These are phyloP conservation scores for Phaffia australis DNA, from an alignment of 768 basidiomycete genomes.

Conservation along the genomic window DNA sequence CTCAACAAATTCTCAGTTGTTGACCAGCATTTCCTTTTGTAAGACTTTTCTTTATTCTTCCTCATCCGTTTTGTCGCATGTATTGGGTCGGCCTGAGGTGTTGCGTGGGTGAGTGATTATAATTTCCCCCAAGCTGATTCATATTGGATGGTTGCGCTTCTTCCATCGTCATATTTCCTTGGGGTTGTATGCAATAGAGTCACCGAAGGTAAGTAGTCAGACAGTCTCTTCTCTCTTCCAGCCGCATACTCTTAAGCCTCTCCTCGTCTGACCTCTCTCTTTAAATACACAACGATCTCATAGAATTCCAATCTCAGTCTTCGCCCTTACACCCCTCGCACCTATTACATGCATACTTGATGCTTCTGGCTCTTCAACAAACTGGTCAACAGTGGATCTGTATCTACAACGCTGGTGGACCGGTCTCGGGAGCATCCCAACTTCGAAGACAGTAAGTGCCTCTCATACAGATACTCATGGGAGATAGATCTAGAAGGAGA, in stretches of 20 bases:
- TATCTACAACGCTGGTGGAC: constrained; percentile 24
- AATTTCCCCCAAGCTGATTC: neutral
- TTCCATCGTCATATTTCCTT: neutral
- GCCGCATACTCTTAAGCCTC: neutral
- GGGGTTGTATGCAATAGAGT: neutral
- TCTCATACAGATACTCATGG: neutral
- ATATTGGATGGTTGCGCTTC: neutral
- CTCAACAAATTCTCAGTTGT: constrained; percentile 26
- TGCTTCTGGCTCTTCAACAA: constrained; percentile 19
- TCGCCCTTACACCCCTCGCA: constrained; percentile 23
- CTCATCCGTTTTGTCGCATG: constrained; percentile 2
- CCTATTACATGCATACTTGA: constrained; percentile 24
- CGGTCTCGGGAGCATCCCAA: constrained; percentile 17
- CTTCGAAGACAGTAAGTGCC: constrained; percentile 17
- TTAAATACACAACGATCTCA: neutral
- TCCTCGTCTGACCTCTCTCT: neutral
- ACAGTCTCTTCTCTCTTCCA: neutral
- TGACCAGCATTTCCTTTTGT: neutral
- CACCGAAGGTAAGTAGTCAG: neutral
- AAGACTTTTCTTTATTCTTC: constrained; percentile 18
- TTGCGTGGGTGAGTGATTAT: neutral
- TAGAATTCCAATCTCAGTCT: constrained; percentile 24
- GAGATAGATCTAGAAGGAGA: neutral
- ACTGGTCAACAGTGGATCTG: constrained; percentile 8
- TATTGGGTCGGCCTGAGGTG: no score